Evolutionary conservation across 164 flowering plant species (phyloP), one percentile per base, ranked within the genome.

Genomic region (Magnolia sinica): DNA sequence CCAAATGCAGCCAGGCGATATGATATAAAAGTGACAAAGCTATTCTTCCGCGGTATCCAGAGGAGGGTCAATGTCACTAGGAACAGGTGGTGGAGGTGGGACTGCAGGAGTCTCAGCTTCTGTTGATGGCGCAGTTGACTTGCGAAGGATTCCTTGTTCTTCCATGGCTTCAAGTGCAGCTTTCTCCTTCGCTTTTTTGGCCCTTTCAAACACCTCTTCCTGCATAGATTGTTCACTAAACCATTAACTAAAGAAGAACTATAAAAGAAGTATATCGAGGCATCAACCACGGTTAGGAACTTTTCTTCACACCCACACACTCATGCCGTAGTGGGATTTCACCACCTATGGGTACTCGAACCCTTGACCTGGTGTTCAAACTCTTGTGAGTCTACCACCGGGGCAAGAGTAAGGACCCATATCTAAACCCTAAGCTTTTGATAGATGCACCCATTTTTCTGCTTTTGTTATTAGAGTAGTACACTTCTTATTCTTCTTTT

Each of bases 121-220:
- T 7, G 74, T 7, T 8, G 79, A 71, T 23, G 71, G 10, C 11
- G 73, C 50, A 51, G 70, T 64, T 58, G 81, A 52, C 52, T 78
- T 76, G 37, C 73, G 31, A 8, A 68, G n/a, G 37, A 68, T 45
- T 27, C 81, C 83, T 49, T 78, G 81, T 64, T 75, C 70, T 74
- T 76, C 84, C 79, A 79, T 45, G 64, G 84, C 76, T 79, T 81
- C 84, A 19, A 78, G 83, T 71, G 86, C 81, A 8, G 83, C 81
- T 74, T 79, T 82, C 71, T 78, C 86, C 72, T 84, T 84, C 4
- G 82, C 76, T 55, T 75, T 70, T 78, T 76, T 80, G 66, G 97
- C 97, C 81, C 88, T 91, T 77, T 90, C 91, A 23, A 90, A 67
- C 72, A 92, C 95, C 23, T 91, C 95, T 70, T 91, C 93, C 97